phyloP scores from a whole-genome alignment of 192 early-diverging fungal genomes.

The Backusella macrospora region DNA sequence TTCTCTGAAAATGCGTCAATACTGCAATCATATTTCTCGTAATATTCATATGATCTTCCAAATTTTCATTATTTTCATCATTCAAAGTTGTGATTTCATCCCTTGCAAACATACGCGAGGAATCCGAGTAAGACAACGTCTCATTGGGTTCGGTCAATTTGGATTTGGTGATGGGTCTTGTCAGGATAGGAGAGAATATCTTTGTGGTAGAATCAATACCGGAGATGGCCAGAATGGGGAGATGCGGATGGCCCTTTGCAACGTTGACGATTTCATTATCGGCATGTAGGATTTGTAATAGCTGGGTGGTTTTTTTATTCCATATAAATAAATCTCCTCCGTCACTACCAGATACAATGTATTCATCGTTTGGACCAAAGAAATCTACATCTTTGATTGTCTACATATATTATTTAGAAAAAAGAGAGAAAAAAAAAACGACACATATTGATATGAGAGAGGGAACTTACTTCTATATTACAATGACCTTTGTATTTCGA shows the following conservation, averaged over 20 bases:
- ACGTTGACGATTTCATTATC: conserved; percentile 65
- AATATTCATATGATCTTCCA: conserved; percentile 18
- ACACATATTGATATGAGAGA: background rate
- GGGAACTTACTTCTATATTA: conserved; percentile 31
- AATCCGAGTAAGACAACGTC: background rate
- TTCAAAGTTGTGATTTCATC: conserved; percentile 1
- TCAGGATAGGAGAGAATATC: conserved; percentile 57
- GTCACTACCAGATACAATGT: conserved; percentile 78
- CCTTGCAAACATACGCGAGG: conserved; percentile 13
- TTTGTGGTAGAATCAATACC: conserved; percentile 80
- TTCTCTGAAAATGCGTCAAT: background rate
- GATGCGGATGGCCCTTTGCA: conserved; percentile 55
- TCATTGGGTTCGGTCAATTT: background rate
- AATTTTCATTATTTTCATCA: background rate
- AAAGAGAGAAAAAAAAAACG: background rate
- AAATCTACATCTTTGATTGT: conserved; percentile 80
- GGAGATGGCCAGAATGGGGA: conserved; percentile 57
- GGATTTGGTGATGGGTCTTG: conserved; percentile 8
- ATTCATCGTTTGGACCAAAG: conserved; percentile 64
- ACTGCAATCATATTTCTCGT: conserved; percentile 7
- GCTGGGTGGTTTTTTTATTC: conserved; percentile 58
- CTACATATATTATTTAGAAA: conserved; percentile 10
- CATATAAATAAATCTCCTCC: conserved; percentile 74
- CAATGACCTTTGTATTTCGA: conserved; percentile 33
- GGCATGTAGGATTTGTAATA: conserved; percentile 67